Evolutionary conservation across 345 rosid genomes (phyloP), one percentile per base, ranked within the genome.

Genomic region (Gossypium arboreum): DNA sequence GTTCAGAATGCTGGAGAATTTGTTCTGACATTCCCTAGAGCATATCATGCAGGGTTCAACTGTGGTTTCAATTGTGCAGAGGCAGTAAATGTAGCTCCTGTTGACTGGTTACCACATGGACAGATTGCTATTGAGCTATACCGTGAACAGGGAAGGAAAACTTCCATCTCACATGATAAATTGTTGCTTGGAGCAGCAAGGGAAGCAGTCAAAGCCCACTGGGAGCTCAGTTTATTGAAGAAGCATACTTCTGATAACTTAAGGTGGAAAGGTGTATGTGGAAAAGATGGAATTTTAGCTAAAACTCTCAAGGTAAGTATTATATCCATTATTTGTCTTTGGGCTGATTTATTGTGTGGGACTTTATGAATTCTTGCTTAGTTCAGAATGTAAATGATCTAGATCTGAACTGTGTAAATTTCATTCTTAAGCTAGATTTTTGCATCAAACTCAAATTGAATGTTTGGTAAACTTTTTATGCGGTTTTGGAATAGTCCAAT

Each of bases 51-150:
- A 3, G 99, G 99, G 72, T 96, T 96, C 80, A 96, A 93, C 74
- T 82, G 81, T 78, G 99, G 99, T 67, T 96, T 96, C 84, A 96
- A 96, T 78, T 96, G 97, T 78, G 99, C 98, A 1, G 99, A 96
- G 85, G 99, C 99, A 54, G 99, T 96, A 48, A 96, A 96, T 83
- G 97, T 93, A 56, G 99, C 99, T 66, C 99, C 99, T 56, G 94
- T 93, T 78, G 99, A 96, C 77, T 96, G 99, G 99, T 81, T 93
- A 76, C 95, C 98, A 47, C 98, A 96, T 83, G 99, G 99, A 60
- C 97, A 90, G 86, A 85, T 81, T 83, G 97, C 99, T 71, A 85
- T 92, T 74, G 97, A 93, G 83, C 84, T 90, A 65, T 96, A 96
- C 79, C 82, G 93, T 44, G 89, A 88, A 58, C 99, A 96, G 84